Base-by-base conservation (phyloP, 805 yeast species). In the Candida alai region DNA sequence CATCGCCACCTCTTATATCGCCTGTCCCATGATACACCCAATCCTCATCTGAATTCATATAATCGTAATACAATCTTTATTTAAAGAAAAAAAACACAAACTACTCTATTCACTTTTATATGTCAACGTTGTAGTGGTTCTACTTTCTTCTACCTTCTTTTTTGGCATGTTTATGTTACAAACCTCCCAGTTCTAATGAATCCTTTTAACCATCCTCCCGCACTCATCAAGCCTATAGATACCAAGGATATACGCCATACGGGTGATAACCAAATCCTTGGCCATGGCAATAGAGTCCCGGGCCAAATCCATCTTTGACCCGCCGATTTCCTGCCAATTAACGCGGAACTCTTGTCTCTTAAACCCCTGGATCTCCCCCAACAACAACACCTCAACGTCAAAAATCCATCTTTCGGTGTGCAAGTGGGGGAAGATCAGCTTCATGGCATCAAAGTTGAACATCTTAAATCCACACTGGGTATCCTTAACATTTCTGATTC, bases 321-420 rank as follows among this genome's bases (percentile, higher is more conserved):
- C 98, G 47, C 76, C 94, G 28, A 93, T 93, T 60, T 93, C 98
- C 59, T 88, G 96, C 98, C 98, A 93, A 40, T 83, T 83, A 24
- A 93, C 86, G 7, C 96, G 78, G 13, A 89, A 75, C 62, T 93
- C 98, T 33, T 60, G 64, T 30, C 89, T 70, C 3, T 73, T 70
- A 24, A 90, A 78, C 0, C 60, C 48, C 54, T 86, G 86, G 42
- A 84, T 68, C 45, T 77, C 74, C 1, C 89, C 96, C 39, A 93
- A 64, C 35, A 93, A 74, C 45, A 93, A 67, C 11, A 90, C 76
- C 62, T 93, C 98, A 20, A 93, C 97, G 54, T 93, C 98, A 60
- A 93, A 93, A 23, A 93, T 93, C 98, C 98, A 93, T 34, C 97
- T 80, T 59, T 93, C 98, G 8, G 95, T 90, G 57, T 90, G 97